Evolutionary conservation across 1,284 basidiomycete genomes (phyloP), one percentile per base, ranked within the genome.

Genomic region (Papiliotrema flavescens): DNA sequence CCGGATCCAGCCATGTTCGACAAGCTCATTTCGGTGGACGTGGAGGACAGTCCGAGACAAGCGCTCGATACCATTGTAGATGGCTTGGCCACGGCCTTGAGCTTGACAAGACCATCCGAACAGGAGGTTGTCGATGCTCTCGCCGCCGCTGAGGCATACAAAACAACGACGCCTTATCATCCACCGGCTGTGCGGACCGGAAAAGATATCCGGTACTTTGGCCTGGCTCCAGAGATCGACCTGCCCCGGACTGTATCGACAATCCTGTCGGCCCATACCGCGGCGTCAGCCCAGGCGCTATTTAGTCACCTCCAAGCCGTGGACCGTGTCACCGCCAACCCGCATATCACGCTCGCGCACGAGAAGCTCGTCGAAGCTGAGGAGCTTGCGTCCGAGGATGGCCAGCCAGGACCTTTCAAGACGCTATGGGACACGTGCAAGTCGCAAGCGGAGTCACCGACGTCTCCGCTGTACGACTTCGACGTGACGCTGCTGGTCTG

Each of bases 311-410:
- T 93, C 24, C 78, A 81, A 39, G 54, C 85, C 6, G 71, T 74
- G 0, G 67, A 79, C 2, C 80, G 90, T 14, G 70, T 95, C 20
- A 76, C 83, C 2, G 63, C 71, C 14, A 75, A 80, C 4, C 92
- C 94, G 1, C 95, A 98, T 72, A 79, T 97, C 52, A 98, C 95
- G 0, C 78, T 98, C 51, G 85, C 88, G 8, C 95, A 98, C 72
- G 75, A 77, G 59, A 86, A 85, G 24, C 71, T 76, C 23, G 78
- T 87, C 3, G 79, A 80, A 41, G 59, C 50, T 4, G 71, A 74
- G 4, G 77, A 54, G 5, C 82, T 81, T 39, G 53, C 74, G 2
- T 36, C 46, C 43, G 51, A 61, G 41, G 59, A 51, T 3, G 53
- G 45, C 0, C 56, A 56, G 51, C 39, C 40, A 32, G 67, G 70